These are phyloP conservation scores for Cladophialophora psammophila DNA, from an alignment of 2,329 filamentous ascomycete genomes.

Conservation along the genomic window DNA sequence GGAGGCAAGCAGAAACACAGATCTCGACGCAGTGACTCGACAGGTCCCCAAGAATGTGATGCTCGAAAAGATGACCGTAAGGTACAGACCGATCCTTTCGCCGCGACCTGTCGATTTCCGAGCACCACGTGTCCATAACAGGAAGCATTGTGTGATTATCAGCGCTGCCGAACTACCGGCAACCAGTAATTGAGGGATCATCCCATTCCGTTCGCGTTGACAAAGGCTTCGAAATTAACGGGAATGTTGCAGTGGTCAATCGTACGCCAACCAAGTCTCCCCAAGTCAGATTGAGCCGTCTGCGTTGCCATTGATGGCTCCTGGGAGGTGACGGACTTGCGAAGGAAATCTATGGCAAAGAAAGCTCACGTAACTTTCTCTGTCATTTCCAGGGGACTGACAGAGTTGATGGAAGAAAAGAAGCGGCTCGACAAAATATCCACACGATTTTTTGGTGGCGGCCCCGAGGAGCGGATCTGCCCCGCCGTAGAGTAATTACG, in stretches of 20 bases:
- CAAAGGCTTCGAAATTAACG: not conserved
- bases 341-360: not conserved
- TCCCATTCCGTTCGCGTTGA: not conserved
- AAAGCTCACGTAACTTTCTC: not conserved
- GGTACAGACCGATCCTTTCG: constrained; percentile 6
- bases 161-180: not conserved
- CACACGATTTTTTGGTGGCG: not conserved
- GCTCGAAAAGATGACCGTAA: constrained; percentile 1
- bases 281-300: not conserved
- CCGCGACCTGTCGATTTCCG: not conserved
- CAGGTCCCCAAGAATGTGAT: constrained; percentile 3
- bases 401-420: not conserved
- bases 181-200: constrained; percentile 1
- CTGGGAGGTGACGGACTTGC: not conserved
- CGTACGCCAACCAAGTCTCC: not conserved
- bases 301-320: not conserved
- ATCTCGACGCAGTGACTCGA: not conserved
- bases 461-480: not conserved
- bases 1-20: not conserved
- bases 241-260: constrained; percentile 1
- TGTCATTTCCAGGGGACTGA: not conserved
- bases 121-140: constrained; percentile 3
- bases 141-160: constrained; percentile 6
- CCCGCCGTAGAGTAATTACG: not conserved
- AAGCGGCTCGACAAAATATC: not conserved